Evolutionary conservation across 2,329 filamentous ascomycete species (phyloP), one percentile per base, ranked within the genome.

Genomic region (Cryphonectria parasitica): DNA sequence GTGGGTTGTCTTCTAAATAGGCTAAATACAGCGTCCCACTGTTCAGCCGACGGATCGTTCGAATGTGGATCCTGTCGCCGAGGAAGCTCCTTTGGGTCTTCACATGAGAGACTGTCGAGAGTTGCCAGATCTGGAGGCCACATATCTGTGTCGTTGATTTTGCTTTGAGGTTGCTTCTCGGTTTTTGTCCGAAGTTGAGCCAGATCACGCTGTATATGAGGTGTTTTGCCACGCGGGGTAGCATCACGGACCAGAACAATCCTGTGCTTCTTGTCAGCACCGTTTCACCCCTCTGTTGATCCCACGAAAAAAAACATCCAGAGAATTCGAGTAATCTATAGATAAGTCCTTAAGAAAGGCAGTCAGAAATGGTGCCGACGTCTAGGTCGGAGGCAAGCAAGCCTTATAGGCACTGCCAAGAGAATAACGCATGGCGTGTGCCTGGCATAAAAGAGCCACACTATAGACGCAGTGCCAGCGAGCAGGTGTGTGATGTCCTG

Each of bases 21-120:
- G 71, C 68, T 72, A 70, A 70, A 72, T 66, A 19, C 67, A 39
- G 58, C 36, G 67, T 19, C 58, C 67, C 64, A 61, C 64, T 58
- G 56, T 45, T 6, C 62, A 43, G 60, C 64, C 49, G 52, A 41
- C 54, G 34, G 69, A 43, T 39, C 34, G 34, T 36, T 66, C 58
- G 54, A 41, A 34, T 34, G 82, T 83, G 75, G 74, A 77, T 75
- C 36, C 34, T 66, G 11, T 43, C 66, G 52, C 62, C 61, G 31
- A 67, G 28, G 60, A 45, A 65, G 43, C n/a, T 39, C 52, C 68
- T 69, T 69, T 66, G 52, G 60, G n/a, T 22, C 43, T 25, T 11
- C 28, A 10, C 49, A 43, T 2, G 52, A 41, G 22, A n/a, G 31
- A 28, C 36, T 31, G 45, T 70, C 11, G 28, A 25, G 58, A 36